Evolutionary conservation across 2,329 filamentous ascomycete species (phyloP).

Genomic region (Gliomastix tumulicola): DNA sequence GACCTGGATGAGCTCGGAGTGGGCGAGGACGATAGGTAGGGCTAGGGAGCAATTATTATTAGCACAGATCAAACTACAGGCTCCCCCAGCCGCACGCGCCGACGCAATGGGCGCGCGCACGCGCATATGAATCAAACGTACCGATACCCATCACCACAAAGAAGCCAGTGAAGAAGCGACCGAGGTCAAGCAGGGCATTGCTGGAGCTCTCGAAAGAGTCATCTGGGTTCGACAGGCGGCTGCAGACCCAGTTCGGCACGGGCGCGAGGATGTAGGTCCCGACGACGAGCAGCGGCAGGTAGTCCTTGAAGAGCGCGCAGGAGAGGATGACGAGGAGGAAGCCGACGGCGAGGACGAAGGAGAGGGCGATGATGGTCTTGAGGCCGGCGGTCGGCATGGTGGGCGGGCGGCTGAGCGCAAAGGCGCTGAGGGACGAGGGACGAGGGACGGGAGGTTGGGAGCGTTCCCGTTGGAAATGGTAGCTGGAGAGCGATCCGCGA

Average conservation of each 20-base stretch:
- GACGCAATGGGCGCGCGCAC: background rate
- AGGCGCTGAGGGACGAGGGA: no score
- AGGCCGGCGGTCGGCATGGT: conserved; percentile 75
- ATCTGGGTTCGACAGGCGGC: conserved; percentile 81
- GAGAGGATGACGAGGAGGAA: conserved; percentile 99
- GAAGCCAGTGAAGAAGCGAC: conserved; percentile 90
- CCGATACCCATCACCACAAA: conserved; percentile 96
- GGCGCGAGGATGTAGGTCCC: conserved; percentile 92
- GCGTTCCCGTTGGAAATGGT: no score
- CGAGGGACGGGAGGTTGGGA: no score
- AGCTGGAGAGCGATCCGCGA: no score
- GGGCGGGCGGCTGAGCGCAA: conserved; percentile 11
- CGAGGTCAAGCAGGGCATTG: conserved; percentile 83
- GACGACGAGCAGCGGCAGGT: conserved; percentile 91
- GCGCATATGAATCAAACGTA: conserved; percentile 53
- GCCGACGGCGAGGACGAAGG: conserved; percentile 96
- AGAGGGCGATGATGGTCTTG: conserved; percentile 98
- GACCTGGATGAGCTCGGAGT: conserved; percentile 73
- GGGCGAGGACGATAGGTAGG: conserved; percentile 79
- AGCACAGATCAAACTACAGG: no score
- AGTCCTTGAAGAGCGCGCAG: conserved; percentile 89
- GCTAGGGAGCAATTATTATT: conserved; percentile 49
- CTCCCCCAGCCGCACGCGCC: no score
- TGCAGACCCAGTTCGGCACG: conserved; percentile 93
- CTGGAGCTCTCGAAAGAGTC: conserved; percentile 87